These are phyloP conservation scores for Theileria luwenshuni DNA, from an alignment of 169 alveolate genomes.

Conservation along the genomic window DNA sequence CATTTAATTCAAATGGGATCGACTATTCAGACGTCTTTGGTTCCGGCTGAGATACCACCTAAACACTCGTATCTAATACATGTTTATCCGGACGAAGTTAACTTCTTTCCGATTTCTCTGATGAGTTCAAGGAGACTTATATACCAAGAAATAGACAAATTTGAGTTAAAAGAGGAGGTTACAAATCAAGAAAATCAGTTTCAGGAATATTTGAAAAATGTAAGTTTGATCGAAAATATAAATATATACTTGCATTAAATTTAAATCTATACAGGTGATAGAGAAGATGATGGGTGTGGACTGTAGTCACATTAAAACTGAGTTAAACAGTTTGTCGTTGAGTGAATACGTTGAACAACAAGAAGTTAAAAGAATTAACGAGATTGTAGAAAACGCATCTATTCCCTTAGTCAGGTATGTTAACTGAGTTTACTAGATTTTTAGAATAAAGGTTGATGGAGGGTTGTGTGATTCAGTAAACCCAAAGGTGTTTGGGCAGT, in stretches of 20 bases:
- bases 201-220: not conserved
- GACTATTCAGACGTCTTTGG: conserved; percentile 92
- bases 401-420: conserved; percentile 37
- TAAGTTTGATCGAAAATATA: not conserved
- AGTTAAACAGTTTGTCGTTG: conserved; percentile 17
- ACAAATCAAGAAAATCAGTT: not conserved
- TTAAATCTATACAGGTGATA: not conserved
- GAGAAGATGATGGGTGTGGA: conserved; percentile 10
- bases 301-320: conserved; percentile 20
- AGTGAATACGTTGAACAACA: conserved; percentile 15
- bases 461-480: conserved; percentile 69
- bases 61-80: conserved; percentile 90
- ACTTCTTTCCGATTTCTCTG: conserved; percentile 86
- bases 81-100: conserved; percentile 78
- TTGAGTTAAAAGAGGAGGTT: not conserved
- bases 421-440: not conserved
- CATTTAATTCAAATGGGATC: conserved; percentile 90
- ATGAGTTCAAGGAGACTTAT: conserved; percentile 87
- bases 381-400: conserved; percentile 39
- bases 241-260: not conserved
- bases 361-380: conserved; percentile 38
- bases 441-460: conserved; percentile 61
- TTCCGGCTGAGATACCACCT: conserved; percentile 88
- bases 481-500: conserved; percentile 76
- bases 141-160: conserved; percentile 47